Conservation (phyloP, 345 rosid species). For the Linum trigynum region DNA sequence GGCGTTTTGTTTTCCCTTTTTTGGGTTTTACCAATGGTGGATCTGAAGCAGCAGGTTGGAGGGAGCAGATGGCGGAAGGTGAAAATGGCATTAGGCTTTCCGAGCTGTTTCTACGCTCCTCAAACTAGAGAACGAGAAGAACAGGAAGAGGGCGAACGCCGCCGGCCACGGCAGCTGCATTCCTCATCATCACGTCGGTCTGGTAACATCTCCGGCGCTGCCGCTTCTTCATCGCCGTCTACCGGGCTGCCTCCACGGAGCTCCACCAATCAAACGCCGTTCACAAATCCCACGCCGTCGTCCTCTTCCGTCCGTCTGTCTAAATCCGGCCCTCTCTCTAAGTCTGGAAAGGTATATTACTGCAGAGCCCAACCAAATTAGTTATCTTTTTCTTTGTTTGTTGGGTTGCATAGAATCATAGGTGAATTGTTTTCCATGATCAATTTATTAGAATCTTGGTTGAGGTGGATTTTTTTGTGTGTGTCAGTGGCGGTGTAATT, state of each 20-base stretch:
- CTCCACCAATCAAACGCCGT: constrained; percentile 1
- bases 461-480: neutral
- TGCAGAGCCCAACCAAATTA: neutral
- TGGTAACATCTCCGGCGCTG: constrained; percentile 26
- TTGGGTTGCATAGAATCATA: neutral
- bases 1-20: neutral
- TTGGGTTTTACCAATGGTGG: neutral
- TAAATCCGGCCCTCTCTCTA: constrained; percentile 28
- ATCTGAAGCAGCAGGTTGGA: neutral
- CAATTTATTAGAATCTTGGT: neutral
- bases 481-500: neutral
- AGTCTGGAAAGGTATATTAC: constrained; percentile 49
- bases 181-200: neutral
- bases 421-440: neutral
- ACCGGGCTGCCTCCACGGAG: constrained; percentile 20
- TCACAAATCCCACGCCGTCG: constrained; percentile 52
- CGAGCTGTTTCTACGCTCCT: neutral
- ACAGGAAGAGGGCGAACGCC: neutral
- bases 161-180: neutral
- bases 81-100: neutral
- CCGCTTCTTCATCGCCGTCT: constrained; percentile 12
- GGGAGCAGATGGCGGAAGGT: constrained; percentile 2
- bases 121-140: neutral
- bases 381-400: neutral
- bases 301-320: constrained; percentile 58